Base-by-base conservation (phyloP, 169 alveolate species). In the Toxoplasma gondii region DNA sequence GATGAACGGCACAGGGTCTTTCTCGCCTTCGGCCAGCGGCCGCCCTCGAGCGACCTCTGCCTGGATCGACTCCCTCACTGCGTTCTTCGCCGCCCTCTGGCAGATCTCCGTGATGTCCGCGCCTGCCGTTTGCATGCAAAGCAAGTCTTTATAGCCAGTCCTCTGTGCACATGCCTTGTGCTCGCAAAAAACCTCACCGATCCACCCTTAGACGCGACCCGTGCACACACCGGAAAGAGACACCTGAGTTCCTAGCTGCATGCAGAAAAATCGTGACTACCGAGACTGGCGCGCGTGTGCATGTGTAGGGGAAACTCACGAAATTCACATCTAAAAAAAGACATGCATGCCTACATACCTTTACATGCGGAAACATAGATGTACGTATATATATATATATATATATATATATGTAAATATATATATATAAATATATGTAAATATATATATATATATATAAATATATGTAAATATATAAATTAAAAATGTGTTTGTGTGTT, bases 91-190 rank as follows among this genome's bases (percentile, higher is more conserved):
- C 38, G 99, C 99, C 92, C 99, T 97, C 95, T 99, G 99, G 94
- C 99, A 98, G 87, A 99, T 95, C 96, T 99, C 99, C 67, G 99
- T 99, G 78, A 99, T 94, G 97, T 99, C 99, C 36, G 99, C 99
- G 27, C 99, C 99, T 82, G 99, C 98, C 97, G 22, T 24, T 29
- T 29, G 97, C 97, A 53, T 97, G 98, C 38, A 97, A 98, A 92
- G 98, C 97, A 1, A 97, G 91, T 38, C 41, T 19, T 19, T 17
- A 27, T 19, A 88, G 27, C 49, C 27, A 74, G 99, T 98, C 86
- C 98, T 97, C 95, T 98, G 98, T 49, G 99, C 99, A 10, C 98
- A 94, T 96, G 97, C 99, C 54, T 98, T 98, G 43, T 99, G 95
- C 84, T 98, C 98, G 54, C 98, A 98, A 95, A 99, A 98, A 80